Base-by-base conservation (phyloP, 176 grass and related monocot genomes). In the Puccinellia tenuiflora region DNA sequence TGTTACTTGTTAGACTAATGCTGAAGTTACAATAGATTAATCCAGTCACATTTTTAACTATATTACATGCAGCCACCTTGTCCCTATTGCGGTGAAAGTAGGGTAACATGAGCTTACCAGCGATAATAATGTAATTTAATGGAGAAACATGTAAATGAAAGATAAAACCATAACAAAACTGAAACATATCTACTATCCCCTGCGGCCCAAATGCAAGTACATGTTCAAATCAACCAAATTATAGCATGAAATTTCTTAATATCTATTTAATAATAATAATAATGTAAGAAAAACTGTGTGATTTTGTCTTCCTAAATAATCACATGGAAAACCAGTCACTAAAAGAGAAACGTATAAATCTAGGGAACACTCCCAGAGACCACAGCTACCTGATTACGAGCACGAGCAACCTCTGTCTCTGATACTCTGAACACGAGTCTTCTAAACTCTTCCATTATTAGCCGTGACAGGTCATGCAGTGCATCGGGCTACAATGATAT, bases 401-500 rank as follows among this genome's bases (percentile, higher is more conserved):
- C 96, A 69, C 90, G 88, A 48, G 64, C 68, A 72, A 98, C 89
- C 77, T 98, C 96, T 38, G 76, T 84, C 86, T 98, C 93, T 68
- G 92, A 91, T 54, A 98, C 96, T 87, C 84, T 29, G 47, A 35
- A 86, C 73, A 93, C 87, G 53, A 98, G 89, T 83, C 96, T 93
- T 87, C 83, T 95, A 74, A 95, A 81, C 74, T 98, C 93, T 77
- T 91, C 89, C 93, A 98, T 96, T 88, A 98, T 88, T 85, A 90
- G 67, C 37, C 37, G 64, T 75, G 96, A 95, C 68, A 98, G 84
- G 83, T 92, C 89, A 84, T 85, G 64, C 55, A 98, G 62, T 12
- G 85, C 62, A 65, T 87, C 80, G 75, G 93, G 89, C 96, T 98
- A 85, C 68, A 91, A 78, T 68, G 61, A 60, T 24, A 93, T 70